Conservation (phyloP, 225 moss, liverwort and hornwort genomes). For the Pseudoscleropodium purum region DNA sequence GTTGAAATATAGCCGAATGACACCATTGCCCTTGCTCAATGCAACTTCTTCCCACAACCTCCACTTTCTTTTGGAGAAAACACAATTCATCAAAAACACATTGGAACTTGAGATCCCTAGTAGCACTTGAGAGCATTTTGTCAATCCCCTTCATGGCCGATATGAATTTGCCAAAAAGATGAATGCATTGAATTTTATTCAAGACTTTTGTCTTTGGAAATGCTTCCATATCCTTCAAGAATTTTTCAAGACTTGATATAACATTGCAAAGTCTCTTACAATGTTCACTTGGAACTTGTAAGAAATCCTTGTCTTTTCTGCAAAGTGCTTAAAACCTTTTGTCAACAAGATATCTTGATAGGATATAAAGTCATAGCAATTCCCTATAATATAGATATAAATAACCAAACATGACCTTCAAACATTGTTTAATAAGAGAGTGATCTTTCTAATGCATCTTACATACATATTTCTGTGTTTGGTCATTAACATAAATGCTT, state of each 20-base stretch:
- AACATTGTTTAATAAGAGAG: background rate
- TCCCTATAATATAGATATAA: background rate
- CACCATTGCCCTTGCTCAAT: background rate
- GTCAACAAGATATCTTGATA: background rate
- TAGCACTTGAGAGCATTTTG: background rate
- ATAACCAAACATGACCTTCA: no score
- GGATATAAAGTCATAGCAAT: fast-evolving
- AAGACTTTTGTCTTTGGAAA: no score
- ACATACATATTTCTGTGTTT: background rate
- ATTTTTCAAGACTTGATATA: no score
- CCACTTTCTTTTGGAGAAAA: background rate
- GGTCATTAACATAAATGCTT: background rate
- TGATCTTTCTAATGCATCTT: background rate
- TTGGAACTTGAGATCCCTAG: background rate
- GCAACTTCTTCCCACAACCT: background rate
- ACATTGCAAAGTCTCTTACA: background rate
- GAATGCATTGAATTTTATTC: background rate
- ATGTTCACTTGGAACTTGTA: background rate
- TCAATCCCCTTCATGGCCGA: background rate
- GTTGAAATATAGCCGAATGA: background rate
- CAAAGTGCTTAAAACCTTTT: background rate
- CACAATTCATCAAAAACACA: background rate
- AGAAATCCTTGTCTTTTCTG: background rate
- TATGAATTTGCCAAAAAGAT: background rate
- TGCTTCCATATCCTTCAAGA: no score